phyloP scores from a whole-genome alignment of 2,329 filamentous ascomycete species.

The Ophiostoma sp. region DNA sequence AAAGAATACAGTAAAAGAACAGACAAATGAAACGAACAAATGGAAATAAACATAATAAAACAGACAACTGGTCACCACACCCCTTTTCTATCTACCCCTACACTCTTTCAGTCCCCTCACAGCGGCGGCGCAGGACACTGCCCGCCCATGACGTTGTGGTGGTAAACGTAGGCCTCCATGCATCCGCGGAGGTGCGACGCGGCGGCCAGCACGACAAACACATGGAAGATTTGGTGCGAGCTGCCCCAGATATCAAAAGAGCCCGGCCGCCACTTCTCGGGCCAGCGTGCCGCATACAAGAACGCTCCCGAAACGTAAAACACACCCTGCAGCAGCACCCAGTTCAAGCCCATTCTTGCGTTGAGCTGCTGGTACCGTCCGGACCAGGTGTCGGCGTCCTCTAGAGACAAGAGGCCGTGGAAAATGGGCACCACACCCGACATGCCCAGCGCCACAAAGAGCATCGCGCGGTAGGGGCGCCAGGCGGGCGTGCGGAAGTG shows the following conservation, averaged over 20 bases:
- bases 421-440: conserved; percentile 81
- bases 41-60: not conserved
- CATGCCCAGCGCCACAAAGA: conserved; percentile 86
- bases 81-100: not conserved
- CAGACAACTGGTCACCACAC: not conserved
- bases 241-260: conserved; percentile 87
- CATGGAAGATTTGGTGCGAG: conserved; percentile 95
- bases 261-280: conserved; percentile 76
- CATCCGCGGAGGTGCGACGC: conserved; percentile 78
- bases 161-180: conserved; percentile 80
- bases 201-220: conserved; percentile 82
- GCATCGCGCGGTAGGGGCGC: conserved; percentile 79
- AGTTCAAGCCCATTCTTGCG: conserved; percentile 74
- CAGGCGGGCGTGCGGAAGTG: conserved; percentile 80
- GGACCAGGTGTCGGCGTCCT: conserved; percentile 38
- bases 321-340: conserved; percentile 75
- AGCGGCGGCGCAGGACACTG: conserved; percentile 44
- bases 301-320: conserved; percentile 84
- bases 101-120: not conserved
- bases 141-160: conserved; percentile 63
- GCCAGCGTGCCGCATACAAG: conserved; percentile 83
- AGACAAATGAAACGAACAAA: not conserved
- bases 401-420: conserved; percentile 60
- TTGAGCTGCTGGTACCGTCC: conserved; percentile 66
- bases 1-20: not conserved